Conservation (phyloP, 768 basidiomycete genomes). For the Collybia sp. region DNA sequence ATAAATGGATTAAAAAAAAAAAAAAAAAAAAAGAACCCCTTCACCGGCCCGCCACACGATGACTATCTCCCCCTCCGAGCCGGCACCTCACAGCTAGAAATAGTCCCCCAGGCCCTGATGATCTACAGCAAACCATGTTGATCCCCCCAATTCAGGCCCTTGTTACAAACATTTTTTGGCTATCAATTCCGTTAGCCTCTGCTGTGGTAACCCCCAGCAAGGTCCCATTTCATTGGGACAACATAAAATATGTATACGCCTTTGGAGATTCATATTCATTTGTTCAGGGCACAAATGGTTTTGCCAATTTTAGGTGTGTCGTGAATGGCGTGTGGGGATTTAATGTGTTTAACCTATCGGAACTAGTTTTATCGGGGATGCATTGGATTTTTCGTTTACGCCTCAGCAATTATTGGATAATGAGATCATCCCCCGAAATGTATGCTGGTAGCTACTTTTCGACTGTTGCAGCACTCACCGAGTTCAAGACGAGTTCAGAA, state of each 20-base stretch:
- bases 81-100: too few relatives aligned
- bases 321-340: too few relatives aligned
- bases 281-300: conserved; percentile 42
- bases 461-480: neutral
- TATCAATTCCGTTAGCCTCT: too few relatives aligned
- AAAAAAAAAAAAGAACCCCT: too few relatives aligned
- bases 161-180: too few relatives aligned
- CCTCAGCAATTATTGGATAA: conserved; percentile 34
- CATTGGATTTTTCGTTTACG: conserved; percentile 34
- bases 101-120: too few relatives aligned
- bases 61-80: too few relatives aligned
- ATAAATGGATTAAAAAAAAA: too few relatives aligned
- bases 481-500: conserved; percentile 44
- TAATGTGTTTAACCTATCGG: neutral
- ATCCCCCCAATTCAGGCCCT: too few relatives aligned
- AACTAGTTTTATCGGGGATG: conserved; percentile 46
- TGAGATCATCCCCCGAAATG: conserved; percentile 42
- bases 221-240: conserved; percentile 34
- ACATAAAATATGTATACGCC: conserved; percentile 40
- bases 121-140: too few relatives aligned
- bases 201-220: too few relatives aligned
- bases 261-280: conserved; percentile 58
- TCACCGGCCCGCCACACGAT: too few relatives aligned
- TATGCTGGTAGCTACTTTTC: conserved; percentile 11
- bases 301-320: conserved; percentile 44